Percentiles rank a stretch among this genome's conserved stretches.
These are phyloP conservation scores for Penicillium soppii DNA, from an alignment of 495 filamentous ascomycete species.

Conservation along the genomic window DNA sequence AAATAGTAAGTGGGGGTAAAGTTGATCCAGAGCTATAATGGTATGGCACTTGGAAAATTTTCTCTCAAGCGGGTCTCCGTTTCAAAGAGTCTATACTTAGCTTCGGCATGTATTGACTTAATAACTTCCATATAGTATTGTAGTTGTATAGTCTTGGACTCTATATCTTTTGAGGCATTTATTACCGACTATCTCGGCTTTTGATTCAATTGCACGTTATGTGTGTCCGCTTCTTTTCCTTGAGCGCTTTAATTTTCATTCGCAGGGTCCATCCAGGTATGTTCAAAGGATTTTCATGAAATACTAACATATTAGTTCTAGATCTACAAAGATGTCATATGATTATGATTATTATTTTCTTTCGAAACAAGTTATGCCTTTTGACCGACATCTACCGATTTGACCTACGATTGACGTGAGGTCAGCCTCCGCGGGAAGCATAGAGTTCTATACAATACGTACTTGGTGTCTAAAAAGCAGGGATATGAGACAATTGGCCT, in stretches of 20 bases:
- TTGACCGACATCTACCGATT: no score
- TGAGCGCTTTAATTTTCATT: not conserved
- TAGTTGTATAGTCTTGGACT: no score
- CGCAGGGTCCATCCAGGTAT: not conserved
- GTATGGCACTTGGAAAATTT: conserved; percentile 25
- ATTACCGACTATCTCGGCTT: conserved; percentile 1
- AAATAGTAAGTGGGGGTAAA: conserved; percentile 6
- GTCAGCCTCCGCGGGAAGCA: no score
- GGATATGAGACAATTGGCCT: no score
- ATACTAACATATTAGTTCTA: not conserved
- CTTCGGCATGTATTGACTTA: not conserved
- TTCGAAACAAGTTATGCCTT: not conserved
- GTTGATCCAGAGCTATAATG: no score
- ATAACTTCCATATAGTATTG: no score
- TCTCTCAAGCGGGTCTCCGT: conserved; percentile 18
- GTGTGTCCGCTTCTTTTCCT: not conserved
- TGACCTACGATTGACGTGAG: no score
- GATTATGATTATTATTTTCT: not conserved
- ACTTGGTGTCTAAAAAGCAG: no score
- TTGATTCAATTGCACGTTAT: not conserved
- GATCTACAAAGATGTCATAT: not conserved
- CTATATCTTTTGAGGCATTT: conserved; percentile 11
- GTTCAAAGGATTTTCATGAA: not conserved
- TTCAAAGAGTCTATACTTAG: not conserved
- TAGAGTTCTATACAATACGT: no score